Evolutionary conservation across 1,284 basidiomycete species (phyloP), one percentile per base, ranked within the genome.

Genomic region (Trichosporon sp.): DNA sequence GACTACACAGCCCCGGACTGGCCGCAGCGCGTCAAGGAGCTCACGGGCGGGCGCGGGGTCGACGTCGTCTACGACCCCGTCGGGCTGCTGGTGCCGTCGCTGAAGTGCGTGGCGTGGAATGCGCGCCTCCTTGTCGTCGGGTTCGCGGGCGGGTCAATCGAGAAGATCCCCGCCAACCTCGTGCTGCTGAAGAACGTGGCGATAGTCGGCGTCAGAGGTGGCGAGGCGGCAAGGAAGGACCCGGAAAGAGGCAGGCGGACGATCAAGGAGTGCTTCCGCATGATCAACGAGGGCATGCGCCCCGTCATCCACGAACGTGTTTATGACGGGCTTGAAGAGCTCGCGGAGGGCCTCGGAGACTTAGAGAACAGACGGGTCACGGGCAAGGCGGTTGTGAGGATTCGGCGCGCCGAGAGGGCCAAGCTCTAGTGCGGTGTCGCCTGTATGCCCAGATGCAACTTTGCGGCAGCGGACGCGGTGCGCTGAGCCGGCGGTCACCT

Each of bases 51-150:
- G 0, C 89, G 89, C 70, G 94, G 94, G 6, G 95, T 90, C 1
- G 85, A 97, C 77, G 89, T 97, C 27, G 88, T 95, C n/a, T 95
- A 90, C 75, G 94, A 96, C 77, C 93, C 94, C 3, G 93, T 97
- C 35, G 93, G 82, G 0, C 62, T 76, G 72, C 72, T 78, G 53
- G 73, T 78, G 18, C 71, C 74, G 3, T 73, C 75, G 27, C 79
- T 97, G 68, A 96, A 96, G 80, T 95, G 93, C 79, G 93, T 96
- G 67, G 92, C 91, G 0, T 98, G 94, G 90, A 96, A 96, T 81
- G 93, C 94, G 1, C 88, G 96, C 13, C 89, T 92, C 3, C 78
- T 98, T 23, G 92, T 98, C 29, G 90, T 99, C 66, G 96, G 96
- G 18, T 95, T 97, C 82, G 93, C 92, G 7, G 90, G 88, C 11